Percentiles rank a stretch among this genome's conserved stretches.
Conservation (phyloP, 257 asterid species). For the Paraleonurus japonicus region DNA sequence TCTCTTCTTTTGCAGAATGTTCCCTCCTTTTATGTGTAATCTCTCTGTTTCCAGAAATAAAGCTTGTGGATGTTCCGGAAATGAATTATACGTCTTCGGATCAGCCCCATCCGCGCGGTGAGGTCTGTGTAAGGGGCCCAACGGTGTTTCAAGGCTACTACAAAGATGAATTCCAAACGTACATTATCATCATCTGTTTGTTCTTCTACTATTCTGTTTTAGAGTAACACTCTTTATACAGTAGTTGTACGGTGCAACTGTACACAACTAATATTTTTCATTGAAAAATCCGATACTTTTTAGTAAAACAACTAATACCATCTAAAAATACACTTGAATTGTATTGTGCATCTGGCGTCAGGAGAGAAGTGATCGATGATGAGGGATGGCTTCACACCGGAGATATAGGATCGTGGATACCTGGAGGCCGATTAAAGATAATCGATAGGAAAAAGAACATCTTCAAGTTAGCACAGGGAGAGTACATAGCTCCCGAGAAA, state of each 20-base stretch:
- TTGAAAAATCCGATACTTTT: too few relatives aligned
- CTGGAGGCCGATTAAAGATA: slow-evolving; percentile 76
- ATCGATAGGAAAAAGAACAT: slow-evolving; percentile 93
- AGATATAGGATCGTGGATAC: slow-evolving; percentile 82
- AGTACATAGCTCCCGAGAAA: slow-evolving; percentile 94
- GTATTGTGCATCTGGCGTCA: too few relatives aligned
- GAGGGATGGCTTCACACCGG: slow-evolving; percentile 86
- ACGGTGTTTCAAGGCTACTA: slow-evolving; percentile 71
- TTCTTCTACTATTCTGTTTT: neutral
- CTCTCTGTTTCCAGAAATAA: slow-evolving; percentile 43
- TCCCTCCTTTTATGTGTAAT: neutral
- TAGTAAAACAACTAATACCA: too few relatives aligned
- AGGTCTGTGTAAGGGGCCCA: slow-evolving; percentile 86
- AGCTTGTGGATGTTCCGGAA: slow-evolving; percentile 82
- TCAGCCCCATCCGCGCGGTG: slow-evolving; percentile 82
- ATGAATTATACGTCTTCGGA: slow-evolving; percentile 78
- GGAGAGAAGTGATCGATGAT: slow-evolving; percentile 68
- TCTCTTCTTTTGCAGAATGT: neutral
- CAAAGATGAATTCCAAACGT: slow-evolving; percentile 70
- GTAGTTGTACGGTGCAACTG: too few relatives aligned
- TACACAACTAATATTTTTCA: neutral
- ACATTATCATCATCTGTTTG: neutral
- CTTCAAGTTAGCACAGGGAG: slow-evolving; percentile 93
- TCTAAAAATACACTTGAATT: too few relatives aligned
- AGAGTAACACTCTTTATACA: too few relatives aligned